These are phyloP conservation scores for Lavandula angustifolia DNA, from an alignment of 257 asterid species.

Conservation along the genomic window DNA sequence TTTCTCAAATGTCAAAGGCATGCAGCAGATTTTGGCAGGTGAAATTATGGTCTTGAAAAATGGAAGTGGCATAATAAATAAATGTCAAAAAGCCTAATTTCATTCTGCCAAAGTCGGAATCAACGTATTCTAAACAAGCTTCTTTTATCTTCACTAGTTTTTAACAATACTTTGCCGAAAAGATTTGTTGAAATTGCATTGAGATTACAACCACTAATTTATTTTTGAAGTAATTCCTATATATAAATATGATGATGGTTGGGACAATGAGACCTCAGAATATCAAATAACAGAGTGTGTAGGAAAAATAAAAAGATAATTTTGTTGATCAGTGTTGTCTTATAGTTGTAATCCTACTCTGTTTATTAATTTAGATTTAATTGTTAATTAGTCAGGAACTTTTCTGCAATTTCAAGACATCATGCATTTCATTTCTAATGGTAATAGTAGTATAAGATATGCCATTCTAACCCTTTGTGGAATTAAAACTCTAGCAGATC, in stretches of 20 bases:
- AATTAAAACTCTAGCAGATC: no score
- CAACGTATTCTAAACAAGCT: slow-evolving; percentile 11
- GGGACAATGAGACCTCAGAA: slow-evolving; percentile 2
- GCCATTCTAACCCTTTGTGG: no score
- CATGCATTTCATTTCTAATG: no score
- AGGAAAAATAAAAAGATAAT: neutral
- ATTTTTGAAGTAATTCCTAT: slow-evolving; percentile 2
- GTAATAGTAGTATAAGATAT: no score
- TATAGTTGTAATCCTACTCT: no score
- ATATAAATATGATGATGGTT: slow-evolving; percentile 4
- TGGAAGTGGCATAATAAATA: slow-evolving; percentile 17
- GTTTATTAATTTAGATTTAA: no score
- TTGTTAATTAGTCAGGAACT: no score
- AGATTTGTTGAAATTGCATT: slow-evolving; percentile 17
- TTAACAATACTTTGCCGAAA: slow-evolving; percentile 13
- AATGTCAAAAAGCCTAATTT: slow-evolving; percentile 39
- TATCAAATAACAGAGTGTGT: neutral
- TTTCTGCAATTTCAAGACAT: no score
- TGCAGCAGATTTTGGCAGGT: slow-evolving; percentile 38
- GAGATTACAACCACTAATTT: slow-evolving; percentile 24
- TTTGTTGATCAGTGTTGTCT: no score
- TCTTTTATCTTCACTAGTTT: slow-evolving; percentile 20
- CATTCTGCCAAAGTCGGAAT: slow-evolving; percentile 42
- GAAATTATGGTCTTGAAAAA: slow-evolving; percentile 31
- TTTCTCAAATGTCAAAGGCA: slow-evolving; percentile 21